Percentiles rank a stretch among this genome's conserved stretches.
Conservation (phyloP, 2,329 filamentous ascomycete genomes). For the Apiospora saccharicola region DNA sequence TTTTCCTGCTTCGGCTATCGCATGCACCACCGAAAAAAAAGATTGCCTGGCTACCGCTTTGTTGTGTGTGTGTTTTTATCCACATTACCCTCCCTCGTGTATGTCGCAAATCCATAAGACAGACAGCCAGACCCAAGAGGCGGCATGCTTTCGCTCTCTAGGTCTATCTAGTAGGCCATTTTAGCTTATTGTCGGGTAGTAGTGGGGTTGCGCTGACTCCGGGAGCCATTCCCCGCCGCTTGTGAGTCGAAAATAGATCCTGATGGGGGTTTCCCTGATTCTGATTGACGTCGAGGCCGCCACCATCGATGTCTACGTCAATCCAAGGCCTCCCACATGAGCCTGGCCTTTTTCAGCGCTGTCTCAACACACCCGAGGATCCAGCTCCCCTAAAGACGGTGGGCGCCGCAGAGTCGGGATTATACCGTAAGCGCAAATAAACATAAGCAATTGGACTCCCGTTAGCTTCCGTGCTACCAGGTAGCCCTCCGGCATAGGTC, state of each 20-base stretch:
- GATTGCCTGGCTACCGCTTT: not conserved
- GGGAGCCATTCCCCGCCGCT: slow-evolving; percentile 13
- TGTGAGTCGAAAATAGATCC: slow-evolving; percentile 8
- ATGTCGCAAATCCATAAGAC: slow-evolving; percentile 17
- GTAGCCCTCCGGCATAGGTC: not conserved
- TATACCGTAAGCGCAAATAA: slow-evolving; percentile 11
- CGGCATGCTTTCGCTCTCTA: slow-evolving; percentile 4
- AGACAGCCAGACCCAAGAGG: not conserved
- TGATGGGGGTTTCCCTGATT: slow-evolving; percentile 4
- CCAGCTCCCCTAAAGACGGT: slow-evolving; percentile 7
- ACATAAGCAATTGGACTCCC: slow-evolving; percentile 14
- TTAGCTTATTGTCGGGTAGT: slow-evolving; percentile 20
- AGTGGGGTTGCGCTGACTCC: slow-evolving; percentile 16
- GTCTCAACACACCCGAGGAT: not conserved
- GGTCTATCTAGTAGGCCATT: slow-evolving; percentile 2
- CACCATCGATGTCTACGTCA: not conserved
- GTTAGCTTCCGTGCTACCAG: slow-evolving; percentile 19
- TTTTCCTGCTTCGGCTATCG: slow-evolving; percentile 15
- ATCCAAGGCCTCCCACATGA: not conserved
- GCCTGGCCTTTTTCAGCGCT: not conserved
- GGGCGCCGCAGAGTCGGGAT: not conserved
- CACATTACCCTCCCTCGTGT: slow-evolving; percentile 17
- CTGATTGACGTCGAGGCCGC: slow-evolving; percentile 13
- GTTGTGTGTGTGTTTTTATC: slow-evolving; percentile 13
- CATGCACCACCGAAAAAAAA: not conserved